Evolutionary conservation across 257 asterid species (phyloP), one percentile per base, ranked within the genome.

Genomic region (Salvia hispanica): DNA sequence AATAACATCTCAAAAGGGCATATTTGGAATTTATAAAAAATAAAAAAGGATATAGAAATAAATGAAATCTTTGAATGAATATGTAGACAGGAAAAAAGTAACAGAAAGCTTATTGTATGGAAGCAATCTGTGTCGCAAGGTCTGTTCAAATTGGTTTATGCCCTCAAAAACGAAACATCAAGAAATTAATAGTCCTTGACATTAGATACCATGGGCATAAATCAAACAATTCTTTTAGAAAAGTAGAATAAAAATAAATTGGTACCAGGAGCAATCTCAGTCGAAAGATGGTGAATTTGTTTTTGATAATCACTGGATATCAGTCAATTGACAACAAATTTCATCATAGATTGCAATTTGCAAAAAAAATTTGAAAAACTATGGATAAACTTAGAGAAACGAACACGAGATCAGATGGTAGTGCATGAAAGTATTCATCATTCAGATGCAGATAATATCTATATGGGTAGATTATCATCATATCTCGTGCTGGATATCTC

Each of bases 371-470:
- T 25, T 2, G 31, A 25, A 25, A 25, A 25, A 25, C 3, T 42
- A 4, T 4, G 14, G 43, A 6, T 8, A 1, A 46, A 34, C 4
- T 0, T 0, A 53, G 78, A 62, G 70, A 77, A 55, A 51, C 37
- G 45, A 61, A 66, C 67, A 2, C 25, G 86, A 83, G 96, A 79
- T 91, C 96, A 91, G 97, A 91, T 91, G 97, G 97, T 91, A 83
- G 89, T 90, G 97, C 95, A 90, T 88, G 97, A 62, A 67, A 54
- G 7, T 25, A 63, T 53, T 88, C 95, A 91, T 88, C 96, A 88
- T 80, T 79, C 80, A 83, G 66, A 33, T 74, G 25, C 92, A 83
- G 92, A 80, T 2, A 37, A 11, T 0, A 6, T 55, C 45, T 40
- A 80, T 66, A 61, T 83, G 97, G 97, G 72, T 86, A 66, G 33